A percentile compares a stretch with the other conserved stretches of the same genome.
phyloP scores from a whole-genome alignment of 73 alveolate genomes.

The Strombidium stylifer region DNA sequence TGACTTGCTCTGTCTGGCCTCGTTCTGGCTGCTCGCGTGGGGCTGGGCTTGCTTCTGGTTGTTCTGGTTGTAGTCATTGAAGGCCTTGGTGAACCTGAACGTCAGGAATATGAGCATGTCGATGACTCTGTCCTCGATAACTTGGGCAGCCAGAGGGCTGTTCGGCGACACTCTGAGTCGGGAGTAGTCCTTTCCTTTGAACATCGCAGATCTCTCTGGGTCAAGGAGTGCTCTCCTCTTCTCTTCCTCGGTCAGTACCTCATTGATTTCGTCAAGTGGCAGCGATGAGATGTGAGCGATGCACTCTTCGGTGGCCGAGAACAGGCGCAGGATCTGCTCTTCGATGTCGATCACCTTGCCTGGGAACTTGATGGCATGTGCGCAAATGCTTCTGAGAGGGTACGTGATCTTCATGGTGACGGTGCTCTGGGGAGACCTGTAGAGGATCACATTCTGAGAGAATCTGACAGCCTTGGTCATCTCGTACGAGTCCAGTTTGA shows the following conservation, averaged over 20 bases:
- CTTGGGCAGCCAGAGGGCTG: slow-evolving; percentile 63
- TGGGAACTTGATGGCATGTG: slow-evolving; percentile 49
- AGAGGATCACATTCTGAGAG: slow-evolving; percentile 68
- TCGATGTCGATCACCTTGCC: slow-evolving; percentile 17
- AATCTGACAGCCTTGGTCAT: slow-evolving; percentile 76
- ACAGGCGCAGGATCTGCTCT: slow-evolving; percentile 21
- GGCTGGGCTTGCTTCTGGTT: slow-evolving; percentile 8
- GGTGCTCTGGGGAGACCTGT: slow-evolving; percentile 76
- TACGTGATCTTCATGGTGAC: slow-evolving; percentile 60
- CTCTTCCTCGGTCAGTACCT: slow-evolving; percentile 33
- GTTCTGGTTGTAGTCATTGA: slow-evolving; percentile 24
- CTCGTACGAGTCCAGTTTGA: slow-evolving; percentile 75
- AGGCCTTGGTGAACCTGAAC: slow-evolving; percentile 60
- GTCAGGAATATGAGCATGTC: slow-evolving; percentile 76
- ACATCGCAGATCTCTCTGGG: background rate
- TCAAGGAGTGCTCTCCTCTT: slow-evolving; percentile 12
- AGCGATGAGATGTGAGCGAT: slow-evolving; percentile 35
- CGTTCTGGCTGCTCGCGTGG: slow-evolving; percentile 9
- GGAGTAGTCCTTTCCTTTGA: slow-evolving; percentile 31
- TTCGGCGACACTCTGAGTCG: slow-evolving; percentile 46
- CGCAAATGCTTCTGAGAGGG: slow-evolving; percentile 71
- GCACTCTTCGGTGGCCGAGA: slow-evolving; percentile 36
- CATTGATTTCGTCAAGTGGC: slow-evolving; percentile 25
- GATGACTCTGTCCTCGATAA: slow-evolving; percentile 74
- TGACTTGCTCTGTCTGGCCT: slow-evolving; percentile 40